phyloP scores from a whole-genome alignment of 768 basidiomycete species.

The Mycena polygramma region DNA sequence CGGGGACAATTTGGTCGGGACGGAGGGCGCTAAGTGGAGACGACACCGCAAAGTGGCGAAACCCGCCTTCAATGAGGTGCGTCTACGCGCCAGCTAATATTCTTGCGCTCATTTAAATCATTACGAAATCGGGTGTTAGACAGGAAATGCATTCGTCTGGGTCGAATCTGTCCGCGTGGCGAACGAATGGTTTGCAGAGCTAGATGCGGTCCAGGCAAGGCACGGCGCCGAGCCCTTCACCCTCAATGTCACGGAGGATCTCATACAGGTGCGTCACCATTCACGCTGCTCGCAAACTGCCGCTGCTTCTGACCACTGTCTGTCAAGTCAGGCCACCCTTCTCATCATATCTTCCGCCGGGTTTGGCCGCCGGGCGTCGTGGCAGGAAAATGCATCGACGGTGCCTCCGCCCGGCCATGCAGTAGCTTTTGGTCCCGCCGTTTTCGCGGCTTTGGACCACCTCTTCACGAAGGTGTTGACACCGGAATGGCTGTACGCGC shows the following conservation, averaged over 20 bases:
- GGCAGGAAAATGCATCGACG: slow-evolving; percentile 45
- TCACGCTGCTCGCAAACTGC: not conserved
- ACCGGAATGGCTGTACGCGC: slow-evolving; percentile 51
- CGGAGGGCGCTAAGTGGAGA: slow-evolving; percentile 61
- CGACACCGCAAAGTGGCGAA: slow-evolving; percentile 59
- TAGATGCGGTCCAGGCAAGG: slow-evolving; percentile 42
- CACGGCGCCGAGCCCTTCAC: not conserved
- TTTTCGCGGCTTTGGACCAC: slow-evolving; percentile 44
- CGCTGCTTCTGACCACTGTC: not conserved
- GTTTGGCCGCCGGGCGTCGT: slow-evolving; percentile 55
- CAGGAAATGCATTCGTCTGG: slow-evolving; percentile 63
- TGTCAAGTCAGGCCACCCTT: slow-evolving; percentile 41
- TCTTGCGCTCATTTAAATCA: no score
- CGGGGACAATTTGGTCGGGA: slow-evolving; percentile 53
- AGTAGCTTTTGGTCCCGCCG: slow-evolving; percentile 51
- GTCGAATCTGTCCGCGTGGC: slow-evolving; percentile 54
- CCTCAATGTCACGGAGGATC: not conserved
- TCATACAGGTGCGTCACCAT: not conserved
- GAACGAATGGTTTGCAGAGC: slow-evolving; percentile 57
- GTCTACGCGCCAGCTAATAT: slow-evolving; percentile 1
- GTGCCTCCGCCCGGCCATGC: slow-evolving; percentile 47
- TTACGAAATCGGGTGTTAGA: slow-evolving; percentile 41
- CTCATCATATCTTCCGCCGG: slow-evolving; percentile 56
- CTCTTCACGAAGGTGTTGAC: slow-evolving; percentile 47
- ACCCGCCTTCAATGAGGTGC: slow-evolving; percentile 65